Conservation (phyloP, 805 yeast genomes). For the Candida nanaspora region DNA sequence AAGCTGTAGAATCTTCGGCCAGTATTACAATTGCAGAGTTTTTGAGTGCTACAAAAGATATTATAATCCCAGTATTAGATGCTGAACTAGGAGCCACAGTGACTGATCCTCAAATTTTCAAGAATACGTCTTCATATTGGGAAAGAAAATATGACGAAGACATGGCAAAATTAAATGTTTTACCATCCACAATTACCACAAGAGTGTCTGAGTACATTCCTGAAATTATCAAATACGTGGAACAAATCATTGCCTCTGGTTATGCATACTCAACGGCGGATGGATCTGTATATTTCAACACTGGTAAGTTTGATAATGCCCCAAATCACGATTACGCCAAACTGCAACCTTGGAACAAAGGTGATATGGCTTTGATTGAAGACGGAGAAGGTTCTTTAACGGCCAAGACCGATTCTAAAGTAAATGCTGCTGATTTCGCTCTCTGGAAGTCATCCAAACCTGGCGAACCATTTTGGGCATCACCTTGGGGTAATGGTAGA, state of each 20-base stretch:
- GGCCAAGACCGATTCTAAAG: conserved; percentile 49
- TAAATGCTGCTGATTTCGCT: conserved; percentile 82
- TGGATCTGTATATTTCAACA: conserved; percentile 96
- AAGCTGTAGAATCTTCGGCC: conserved; percentile 29
- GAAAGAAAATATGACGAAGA: conserved; percentile 79
- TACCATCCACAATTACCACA: conserved; percentile 80
- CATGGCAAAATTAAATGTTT: conserved; percentile 78
- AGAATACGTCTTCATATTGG: conserved; percentile 81
- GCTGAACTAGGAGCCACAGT: conserved; percentile 64
- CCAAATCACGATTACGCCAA: conserved; percentile 84
- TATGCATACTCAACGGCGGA: conserved; percentile 78
- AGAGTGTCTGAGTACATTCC: conserved; percentile 95
- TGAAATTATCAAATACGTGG: conserved; percentile 77
- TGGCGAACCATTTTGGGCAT: conserved; percentile 94
- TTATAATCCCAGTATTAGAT: conserved; percentile 69
- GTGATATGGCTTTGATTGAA: conserved; percentile 72
- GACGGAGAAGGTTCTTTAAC: conserved; percentile 91
- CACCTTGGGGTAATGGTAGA: conserved; percentile 96
- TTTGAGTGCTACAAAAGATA: conserved; percentile 57
- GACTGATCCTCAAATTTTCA: conserved; percentile 79
- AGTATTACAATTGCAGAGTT: conserved; percentile 27
- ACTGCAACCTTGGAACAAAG: conserved; percentile 97
- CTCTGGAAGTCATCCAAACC: conserved; percentile 95
- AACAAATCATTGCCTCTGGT: conserved; percentile 67
- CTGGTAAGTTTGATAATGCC: conserved; percentile 66